A percentile compares a stretch with the other conserved stretches of the same genome.
phyloP scores from a whole-genome alignment of 108 stramenopile species.

The Cyclotella sp. region DNA sequence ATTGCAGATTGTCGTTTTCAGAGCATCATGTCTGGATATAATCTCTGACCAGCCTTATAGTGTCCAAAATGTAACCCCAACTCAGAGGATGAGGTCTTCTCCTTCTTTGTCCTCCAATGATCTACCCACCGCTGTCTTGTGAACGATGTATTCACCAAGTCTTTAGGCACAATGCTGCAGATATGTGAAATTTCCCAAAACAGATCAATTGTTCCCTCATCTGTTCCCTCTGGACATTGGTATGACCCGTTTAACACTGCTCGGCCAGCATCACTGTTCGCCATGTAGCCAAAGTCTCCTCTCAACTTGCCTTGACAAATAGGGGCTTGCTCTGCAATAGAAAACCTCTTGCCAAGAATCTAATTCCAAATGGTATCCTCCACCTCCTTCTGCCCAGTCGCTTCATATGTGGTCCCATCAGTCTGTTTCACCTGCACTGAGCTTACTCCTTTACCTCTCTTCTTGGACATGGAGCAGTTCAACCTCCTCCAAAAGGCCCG shows the following conservation, averaged over 20 bases:
- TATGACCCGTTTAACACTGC: constrained; percentile 12
- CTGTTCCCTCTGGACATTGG: background rate
- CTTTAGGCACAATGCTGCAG: background rate
- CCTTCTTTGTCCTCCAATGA: background rate
- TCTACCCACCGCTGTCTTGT: background rate
- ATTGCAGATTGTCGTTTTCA: background rate
- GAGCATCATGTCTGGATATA: background rate
- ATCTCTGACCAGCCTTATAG: constrained; percentile 5
- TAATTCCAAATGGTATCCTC: background rate
- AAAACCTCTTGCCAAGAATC: constrained; percentile 8
- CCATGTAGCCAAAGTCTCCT: constrained; percentile 11
- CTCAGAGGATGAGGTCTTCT: no score
- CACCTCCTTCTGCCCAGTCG: background rate
- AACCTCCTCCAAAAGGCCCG: constrained; percentile 8
- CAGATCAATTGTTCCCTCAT: background rate
- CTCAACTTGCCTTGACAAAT: constrained; percentile 5
- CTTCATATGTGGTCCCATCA: no score
- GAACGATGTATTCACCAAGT: background rate
- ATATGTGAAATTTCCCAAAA: background rate
- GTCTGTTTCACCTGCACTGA: no score
- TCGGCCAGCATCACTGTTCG: background rate
- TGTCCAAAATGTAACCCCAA: constrained; percentile 17
- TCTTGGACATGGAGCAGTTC: background rate
- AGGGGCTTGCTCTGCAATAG: constrained; percentile 13
- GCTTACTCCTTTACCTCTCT: background rate